Evolutionary conservation across 257 asterid genomes (phyloP).

Genomic region (Solanum neorickii): DNA sequence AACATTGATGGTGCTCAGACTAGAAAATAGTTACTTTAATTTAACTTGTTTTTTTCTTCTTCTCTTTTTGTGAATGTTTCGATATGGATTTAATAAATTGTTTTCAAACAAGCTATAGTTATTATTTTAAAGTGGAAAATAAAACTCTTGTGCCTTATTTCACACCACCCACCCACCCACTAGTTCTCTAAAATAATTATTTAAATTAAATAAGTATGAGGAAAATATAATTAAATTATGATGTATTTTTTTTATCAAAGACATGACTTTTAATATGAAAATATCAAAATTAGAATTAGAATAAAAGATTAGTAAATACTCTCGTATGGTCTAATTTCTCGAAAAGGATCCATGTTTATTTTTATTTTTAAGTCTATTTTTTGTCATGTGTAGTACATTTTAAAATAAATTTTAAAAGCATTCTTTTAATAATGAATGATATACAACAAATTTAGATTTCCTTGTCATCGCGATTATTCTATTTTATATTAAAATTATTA

Average conservation of each 20-base stretch:
- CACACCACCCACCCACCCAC: neutral
- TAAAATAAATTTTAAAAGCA: neutral
- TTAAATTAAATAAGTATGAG: too few species aligned
- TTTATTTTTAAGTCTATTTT: neutral
- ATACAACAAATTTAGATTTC: neutral
- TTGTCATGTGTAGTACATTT: neutral
- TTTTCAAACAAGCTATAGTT: neutral
- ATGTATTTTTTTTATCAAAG: fast-evolving
- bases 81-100: neutral
- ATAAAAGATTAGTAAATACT: neutral
- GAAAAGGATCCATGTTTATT: neutral
- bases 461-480: neutral
- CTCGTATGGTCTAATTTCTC: neutral
- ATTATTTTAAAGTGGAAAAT: neutral
- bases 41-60: neutral
- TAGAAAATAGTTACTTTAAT: neutral
- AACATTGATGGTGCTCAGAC: neutral
- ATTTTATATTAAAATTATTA: neutral
- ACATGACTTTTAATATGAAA: fast-evolving
- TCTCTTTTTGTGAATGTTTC: neutral
- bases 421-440: neutral
- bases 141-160: neutral
- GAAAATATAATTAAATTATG: too few species aligned
- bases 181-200: neutral
- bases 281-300: neutral